Evolutionary conservation across 495 filamentous ascomycete species (phyloP).

Genomic region (Annulohypoxylon moriforme): DNA sequence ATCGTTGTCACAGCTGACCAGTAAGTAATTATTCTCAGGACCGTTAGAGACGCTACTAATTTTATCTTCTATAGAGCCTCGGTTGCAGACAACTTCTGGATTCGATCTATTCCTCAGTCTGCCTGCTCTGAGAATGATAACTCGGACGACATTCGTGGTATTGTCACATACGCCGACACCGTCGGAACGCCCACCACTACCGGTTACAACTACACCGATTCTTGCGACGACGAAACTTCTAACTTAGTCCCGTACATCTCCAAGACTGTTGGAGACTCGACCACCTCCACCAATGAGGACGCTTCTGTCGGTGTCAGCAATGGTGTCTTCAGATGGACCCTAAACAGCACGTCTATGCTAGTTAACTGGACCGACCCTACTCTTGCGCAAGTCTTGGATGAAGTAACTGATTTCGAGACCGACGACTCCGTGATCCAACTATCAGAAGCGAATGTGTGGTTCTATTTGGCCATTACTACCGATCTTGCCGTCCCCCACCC

Average conservation of each 20-base stretch:
- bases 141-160: constrained; percentile 64
- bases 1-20: constrained; percentile 70
- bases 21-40: constrained; percentile 4
- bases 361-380: constrained; percentile 58
- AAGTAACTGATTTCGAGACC: constrained; percentile 46
- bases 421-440: constrained; percentile 54
- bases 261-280: constrained; percentile 48
- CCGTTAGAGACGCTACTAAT: background rate
- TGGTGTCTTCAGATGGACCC: constrained; percentile 55
- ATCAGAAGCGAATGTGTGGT: constrained; percentile 53
- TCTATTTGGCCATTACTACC: constrained; percentile 54
- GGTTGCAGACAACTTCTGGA: constrained; percentile 66
- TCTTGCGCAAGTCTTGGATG: constrained; percentile 52
- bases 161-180: constrained; percentile 62
- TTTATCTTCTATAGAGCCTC: constrained; percentile 18
- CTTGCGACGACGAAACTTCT: constrained; percentile 54
- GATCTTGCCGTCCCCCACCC: constrained; percentile 29
- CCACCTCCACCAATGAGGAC: constrained; percentile 40
- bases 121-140: constrained; percentile 59
- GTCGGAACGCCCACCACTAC: constrained; percentile 51
- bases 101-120: constrained; percentile 66
- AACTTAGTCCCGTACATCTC: constrained; percentile 58
- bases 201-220: constrained; percentile 45
- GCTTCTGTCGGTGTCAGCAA: constrained; percentile 42
- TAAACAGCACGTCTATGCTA: constrained; percentile 56